Evolutionary conservation across 352 stramenopile genomes (phyloP).

Genomic region (Pythium apleroticum): DNA sequence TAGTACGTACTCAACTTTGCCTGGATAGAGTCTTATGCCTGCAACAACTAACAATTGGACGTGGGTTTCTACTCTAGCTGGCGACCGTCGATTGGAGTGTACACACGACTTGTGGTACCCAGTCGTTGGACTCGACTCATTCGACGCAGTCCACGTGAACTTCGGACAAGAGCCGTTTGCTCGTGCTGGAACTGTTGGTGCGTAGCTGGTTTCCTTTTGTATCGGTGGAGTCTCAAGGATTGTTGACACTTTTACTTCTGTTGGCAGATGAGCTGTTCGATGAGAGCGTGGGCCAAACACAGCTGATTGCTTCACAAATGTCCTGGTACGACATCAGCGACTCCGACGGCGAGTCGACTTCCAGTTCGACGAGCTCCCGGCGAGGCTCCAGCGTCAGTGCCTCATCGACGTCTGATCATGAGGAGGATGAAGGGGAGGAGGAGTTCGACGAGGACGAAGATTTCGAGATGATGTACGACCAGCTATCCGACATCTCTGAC

Average conservation of each 20-base stretch:
- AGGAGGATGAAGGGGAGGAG: constrained; percentile 26
- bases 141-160: constrained; percentile 78
- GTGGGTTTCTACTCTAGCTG: constrained; percentile 18
- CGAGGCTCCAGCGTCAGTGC: background rate
- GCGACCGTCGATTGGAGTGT: constrained; percentile 42
- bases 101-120: constrained; percentile 61
- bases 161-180: constrained; percentile 77
- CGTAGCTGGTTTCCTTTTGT: constrained; percentile 3
- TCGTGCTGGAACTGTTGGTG: constrained; percentile 46
- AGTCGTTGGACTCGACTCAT: constrained; percentile 80
- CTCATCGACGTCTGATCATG: background rate
- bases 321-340: constrained; percentile 62
- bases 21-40: constrained; percentile 5
- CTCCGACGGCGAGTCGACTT: constrained; percentile 29
- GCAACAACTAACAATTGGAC: background rate
- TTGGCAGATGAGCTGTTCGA: constrained; percentile 51
- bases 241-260: background rate
- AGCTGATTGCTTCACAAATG: constrained; percentile 30
- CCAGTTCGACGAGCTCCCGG: background rate
- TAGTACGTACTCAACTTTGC: constrained; percentile 18
- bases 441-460: constrained; percentile 31
- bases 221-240: background rate
- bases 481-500: constrained; percentile 21
- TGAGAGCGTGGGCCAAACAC: constrained; percentile 34
- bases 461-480: constrained; percentile 20